These are phyloP conservation scores for Trichoderma sp. DNA, from an alignment of 2,329 filamentous ascomycete genomes.

Conservation along the genomic window DNA sequence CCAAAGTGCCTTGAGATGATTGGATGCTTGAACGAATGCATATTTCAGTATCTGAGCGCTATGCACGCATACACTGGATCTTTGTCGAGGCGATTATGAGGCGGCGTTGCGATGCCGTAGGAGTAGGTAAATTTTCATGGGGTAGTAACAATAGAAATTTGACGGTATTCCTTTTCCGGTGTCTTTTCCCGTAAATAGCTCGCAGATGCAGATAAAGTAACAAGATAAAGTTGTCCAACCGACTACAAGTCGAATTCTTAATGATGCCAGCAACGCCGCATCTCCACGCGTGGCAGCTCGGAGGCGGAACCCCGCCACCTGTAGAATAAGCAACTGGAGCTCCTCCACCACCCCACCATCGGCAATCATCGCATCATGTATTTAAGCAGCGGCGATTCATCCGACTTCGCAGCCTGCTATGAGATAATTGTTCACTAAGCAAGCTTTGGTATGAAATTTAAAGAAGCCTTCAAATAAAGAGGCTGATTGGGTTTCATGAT, in stretches of 20 bases:
- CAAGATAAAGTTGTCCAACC: not conserved
- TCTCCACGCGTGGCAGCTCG: not conserved
- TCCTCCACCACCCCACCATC: conserved; percentile 21
- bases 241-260: not conserved
- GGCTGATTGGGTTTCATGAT: not conserved
- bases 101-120: not conserved
- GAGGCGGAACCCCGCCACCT: conserved; percentile 30
- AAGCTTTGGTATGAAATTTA: not conserved
- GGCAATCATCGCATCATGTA: conserved; percentile 18
- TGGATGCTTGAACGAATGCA: too few relatives aligned
- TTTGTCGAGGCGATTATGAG: not conserved
- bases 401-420: conserved; percentile 2
- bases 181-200: not conserved
- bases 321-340: not conserved
- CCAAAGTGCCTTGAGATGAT: conserved; percentile 32
- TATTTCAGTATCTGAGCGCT: not conserved
- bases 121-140: not conserved
- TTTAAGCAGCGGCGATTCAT: not conserved
- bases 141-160: not conserved
- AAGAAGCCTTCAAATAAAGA: not conserved
- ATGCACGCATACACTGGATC: too few relatives aligned
- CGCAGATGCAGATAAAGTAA: not conserved
- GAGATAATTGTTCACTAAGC: conserved; percentile 11
- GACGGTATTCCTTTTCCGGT: not conserved
- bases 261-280: not conserved